Conservation (phyloP, 495 filamentous ascomycete genomes). For the Echria macrotheca region DNA sequence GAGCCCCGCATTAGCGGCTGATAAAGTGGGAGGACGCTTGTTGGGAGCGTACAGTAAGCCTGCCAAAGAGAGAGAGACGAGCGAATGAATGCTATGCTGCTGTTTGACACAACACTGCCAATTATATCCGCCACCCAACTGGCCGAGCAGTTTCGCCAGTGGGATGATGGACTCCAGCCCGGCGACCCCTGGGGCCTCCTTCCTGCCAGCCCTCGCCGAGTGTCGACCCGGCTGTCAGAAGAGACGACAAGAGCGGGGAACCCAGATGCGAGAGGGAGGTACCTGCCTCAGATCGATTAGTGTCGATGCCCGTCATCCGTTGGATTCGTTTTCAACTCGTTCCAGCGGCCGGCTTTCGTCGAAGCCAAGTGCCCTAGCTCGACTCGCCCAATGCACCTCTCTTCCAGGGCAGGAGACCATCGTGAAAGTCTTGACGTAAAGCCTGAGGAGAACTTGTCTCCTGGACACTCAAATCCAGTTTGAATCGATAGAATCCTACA, state of each 20-base stretch:
- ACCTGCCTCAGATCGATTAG: slow-evolving; percentile 2
- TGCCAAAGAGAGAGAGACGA: too few relatives aligned
- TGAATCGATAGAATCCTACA: too few relatives aligned
- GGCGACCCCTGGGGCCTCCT: neutral
- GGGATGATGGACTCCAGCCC: neutral
- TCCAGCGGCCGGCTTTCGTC: neutral
- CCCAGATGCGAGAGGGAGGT: too few relatives aligned
- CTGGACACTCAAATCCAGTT: slow-evolving; percentile 1
- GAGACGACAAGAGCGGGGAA: too few relatives aligned
- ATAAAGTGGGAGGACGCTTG: slow-evolving; percentile 11
- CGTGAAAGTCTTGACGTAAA: slow-evolving; percentile 3
- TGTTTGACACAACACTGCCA: slow-evolving; percentile 1
- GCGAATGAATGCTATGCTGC: neutral
- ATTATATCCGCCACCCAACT: neutral
- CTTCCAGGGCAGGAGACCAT: slow-evolving; percentile 3
- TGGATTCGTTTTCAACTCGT: neutral
- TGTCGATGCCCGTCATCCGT: neutral
- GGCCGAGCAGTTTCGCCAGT: too few relatives aligned
- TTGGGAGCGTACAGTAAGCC: neutral
- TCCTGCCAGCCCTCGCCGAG: too few relatives aligned
- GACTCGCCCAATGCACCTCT: slow-evolving; percentile 2
- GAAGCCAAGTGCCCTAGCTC: neutral
- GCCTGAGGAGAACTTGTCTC: neutral
- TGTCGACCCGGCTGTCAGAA: too few relatives aligned
- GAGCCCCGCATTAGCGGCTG: slow-evolving; percentile 28